A percentile compares a stretch with the other conserved stretches of the same genome.
Conservation (phyloP, 495 filamentous ascomycete species). For the Penicillium pulvis region DNA sequence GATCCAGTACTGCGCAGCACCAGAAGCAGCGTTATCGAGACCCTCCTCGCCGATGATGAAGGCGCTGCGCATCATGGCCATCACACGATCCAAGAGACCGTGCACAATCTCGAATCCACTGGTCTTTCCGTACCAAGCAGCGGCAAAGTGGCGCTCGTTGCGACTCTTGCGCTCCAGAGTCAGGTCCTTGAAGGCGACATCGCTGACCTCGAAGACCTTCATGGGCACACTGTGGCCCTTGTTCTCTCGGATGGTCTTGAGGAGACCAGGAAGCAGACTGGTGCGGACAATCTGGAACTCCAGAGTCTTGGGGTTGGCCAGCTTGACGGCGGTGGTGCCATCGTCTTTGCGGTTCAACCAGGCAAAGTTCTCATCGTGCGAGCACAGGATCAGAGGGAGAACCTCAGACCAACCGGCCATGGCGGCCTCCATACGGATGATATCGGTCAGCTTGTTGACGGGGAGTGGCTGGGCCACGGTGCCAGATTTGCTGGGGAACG, state of each 20-base stretch:
- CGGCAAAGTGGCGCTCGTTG: slow-evolving; percentile 93
- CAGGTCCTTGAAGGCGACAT: slow-evolving; percentile 87
- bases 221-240: slow-evolving; percentile 86
- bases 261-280: slow-evolving; percentile 79
- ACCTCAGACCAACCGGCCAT: slow-evolving; percentile 97
- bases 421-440: slow-evolving; percentile 85
- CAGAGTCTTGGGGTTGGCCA: slow-evolving; percentile 93
- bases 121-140: slow-evolving; percentile 93
- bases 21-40: slow-evolving; percentile 53
- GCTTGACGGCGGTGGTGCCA: slow-evolving; percentile 78
- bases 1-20: slow-evolving; percentile 82
- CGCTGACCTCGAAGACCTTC: slow-evolving; percentile 89
- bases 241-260: slow-evolving; percentile 97
- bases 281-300: slow-evolving; percentile 98
- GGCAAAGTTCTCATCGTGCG: slow-evolving; percentile 96
- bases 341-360: slow-evolving; percentile 94
- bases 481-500: slow-evolving; percentile 77
- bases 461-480: slow-evolving; percentile 85
- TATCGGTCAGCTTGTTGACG: slow-evolving; percentile 93
- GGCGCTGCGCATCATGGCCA: slow-evolving; percentile 85
- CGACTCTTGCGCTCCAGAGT: slow-evolving; percentile 76
- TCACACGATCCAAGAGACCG: slow-evolving; percentile 86
- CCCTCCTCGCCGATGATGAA: slow-evolving; percentile 79
- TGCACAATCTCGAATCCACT: slow-evolving; percentile 96
- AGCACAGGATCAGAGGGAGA: slow-evolving; percentile 95